Conservation (phyloP, 1,284 basidiomycete genomes). For the Albatrellus sp. region DNA sequence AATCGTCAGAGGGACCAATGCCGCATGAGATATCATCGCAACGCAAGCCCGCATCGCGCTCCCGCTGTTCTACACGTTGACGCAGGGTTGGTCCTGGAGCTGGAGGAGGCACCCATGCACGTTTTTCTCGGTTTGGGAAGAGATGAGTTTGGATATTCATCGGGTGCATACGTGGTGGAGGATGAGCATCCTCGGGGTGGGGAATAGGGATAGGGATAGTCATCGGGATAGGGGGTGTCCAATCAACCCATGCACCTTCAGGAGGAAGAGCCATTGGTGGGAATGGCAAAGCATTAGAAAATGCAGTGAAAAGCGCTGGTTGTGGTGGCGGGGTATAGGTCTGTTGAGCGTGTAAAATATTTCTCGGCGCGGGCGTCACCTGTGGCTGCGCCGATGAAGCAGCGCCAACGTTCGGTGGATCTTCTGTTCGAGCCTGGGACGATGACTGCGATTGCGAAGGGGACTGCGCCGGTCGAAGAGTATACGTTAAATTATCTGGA, state of each 20-base stretch:
- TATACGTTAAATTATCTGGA: constrained; percentile 56
- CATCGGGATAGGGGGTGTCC: background rate
- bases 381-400: background rate
- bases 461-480: constrained; percentile 10
- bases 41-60: constrained; percentile 55
- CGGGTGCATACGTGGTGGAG: background rate
- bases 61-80: constrained; percentile 53
- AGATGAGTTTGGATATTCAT: background rate
- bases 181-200: background rate
- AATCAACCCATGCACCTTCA: background rate
- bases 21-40: constrained; percentile 63
- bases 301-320: background rate
- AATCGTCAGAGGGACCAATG: constrained; percentile 63
- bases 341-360: background rate
- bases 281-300: background rate
- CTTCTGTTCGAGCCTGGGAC: background rate
- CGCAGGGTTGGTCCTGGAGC: constrained; percentile 39
- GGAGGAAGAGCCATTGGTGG: background rate
- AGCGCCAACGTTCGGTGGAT: background rate
- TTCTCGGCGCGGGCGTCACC: background rate
- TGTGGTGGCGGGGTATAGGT: constrained; percentile 2
- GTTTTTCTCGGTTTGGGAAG: constrained; percentile 9
- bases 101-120: constrained; percentile 24
- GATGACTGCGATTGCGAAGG: background rate
- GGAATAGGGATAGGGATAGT: background rate